Evolutionary conservation across 495 filamentous ascomycete genomes (phyloP).

Genomic region (Neurospora sp.): DNA sequence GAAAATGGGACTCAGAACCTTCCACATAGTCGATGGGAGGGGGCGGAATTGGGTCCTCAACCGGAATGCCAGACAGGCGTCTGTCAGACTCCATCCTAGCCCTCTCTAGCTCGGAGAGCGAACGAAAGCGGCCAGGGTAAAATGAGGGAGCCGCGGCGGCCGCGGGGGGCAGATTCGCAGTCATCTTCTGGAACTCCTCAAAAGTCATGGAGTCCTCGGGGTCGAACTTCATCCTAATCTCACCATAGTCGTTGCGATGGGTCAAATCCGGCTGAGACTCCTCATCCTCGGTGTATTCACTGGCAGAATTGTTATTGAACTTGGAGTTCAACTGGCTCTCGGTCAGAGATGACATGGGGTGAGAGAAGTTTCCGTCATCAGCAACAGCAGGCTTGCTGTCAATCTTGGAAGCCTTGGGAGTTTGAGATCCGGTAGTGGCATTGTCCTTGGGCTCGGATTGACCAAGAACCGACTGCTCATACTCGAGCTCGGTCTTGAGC

Average conservation of each 20-base stretch:
- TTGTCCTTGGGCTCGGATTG: constrained; percentile 13
- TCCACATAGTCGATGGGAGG: background rate
- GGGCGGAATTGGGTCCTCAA: background rate
- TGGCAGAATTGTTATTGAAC: background rate
- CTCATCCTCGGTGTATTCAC: background rate
- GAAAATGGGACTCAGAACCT: background rate
- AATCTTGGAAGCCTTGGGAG: background rate
- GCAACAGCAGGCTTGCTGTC: background rate
- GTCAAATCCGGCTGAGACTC: background rate
- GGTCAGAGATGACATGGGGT: background rate
- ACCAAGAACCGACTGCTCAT: constrained; percentile 22
- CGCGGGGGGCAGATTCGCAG: background rate
- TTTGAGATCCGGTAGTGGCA: background rate
- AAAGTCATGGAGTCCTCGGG: background rate
- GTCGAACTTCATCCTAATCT: background rate
- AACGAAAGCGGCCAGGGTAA: background rate
- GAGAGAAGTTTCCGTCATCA: background rate
- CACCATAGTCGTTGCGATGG: background rate
- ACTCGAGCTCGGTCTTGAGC: constrained; percentile 24
- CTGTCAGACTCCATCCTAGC: background rate
- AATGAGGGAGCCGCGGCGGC: background rate
- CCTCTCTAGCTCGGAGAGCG: background rate
- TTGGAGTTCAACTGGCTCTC: background rate
- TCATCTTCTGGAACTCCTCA: background rate
- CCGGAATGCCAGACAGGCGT: background rate